Evolutionary conservation across 768 basidiomycete species (phyloP), one percentile per base, ranked within the genome.

Genomic region (Erythrobasidium yunnanense): DNA sequence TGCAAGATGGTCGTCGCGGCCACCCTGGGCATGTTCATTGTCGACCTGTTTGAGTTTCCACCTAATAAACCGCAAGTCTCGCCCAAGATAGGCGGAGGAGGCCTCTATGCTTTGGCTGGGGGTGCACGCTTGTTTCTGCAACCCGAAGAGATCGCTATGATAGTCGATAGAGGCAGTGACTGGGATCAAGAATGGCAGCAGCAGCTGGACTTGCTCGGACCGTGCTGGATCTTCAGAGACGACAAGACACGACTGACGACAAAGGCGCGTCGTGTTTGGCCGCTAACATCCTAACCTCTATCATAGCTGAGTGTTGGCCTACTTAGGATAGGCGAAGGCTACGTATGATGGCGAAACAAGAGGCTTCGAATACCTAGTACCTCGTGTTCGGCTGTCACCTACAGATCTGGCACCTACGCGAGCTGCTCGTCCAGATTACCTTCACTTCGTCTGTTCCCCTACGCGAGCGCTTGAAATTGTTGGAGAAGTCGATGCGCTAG

Each of bases 361-460:
- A 79, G 80, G 87, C 62, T 91, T 90, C 77, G 77, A 84, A 71
- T 93, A 92, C 72, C 78, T 84, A 53, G 87, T 86, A 0, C 82
- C 86, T 32, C 45, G 52, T 46, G 33, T 50, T 4, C 60, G 60
- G 20, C 27, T 63, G 2, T 50, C 45, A 18, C 89, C 89, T 22
- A 77, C 77, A 57, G 88, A 93, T 75, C 77, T 90, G 51, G 72
- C 73, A 2, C 78, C 13, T 4, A 60, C 74, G 6, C 85, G 84
- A 3, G 77, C 89, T 5, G 80, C 75, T 2, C 72, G 76, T 34
- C 78, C 88, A 15, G 71, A 75, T 18, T 80, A 79, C 20, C 72
- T 93, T 46, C 90, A 95, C 75, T 90, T 90, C 71, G 84, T 90
- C 22, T 92, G 89, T 73, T 88, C 88, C 2, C 89, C 90, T 0